These are phyloP conservation scores for Cladosporium sp. DNA, from an alignment of 2,329 filamentous ascomycete species.

Conservation along the genomic window DNA sequence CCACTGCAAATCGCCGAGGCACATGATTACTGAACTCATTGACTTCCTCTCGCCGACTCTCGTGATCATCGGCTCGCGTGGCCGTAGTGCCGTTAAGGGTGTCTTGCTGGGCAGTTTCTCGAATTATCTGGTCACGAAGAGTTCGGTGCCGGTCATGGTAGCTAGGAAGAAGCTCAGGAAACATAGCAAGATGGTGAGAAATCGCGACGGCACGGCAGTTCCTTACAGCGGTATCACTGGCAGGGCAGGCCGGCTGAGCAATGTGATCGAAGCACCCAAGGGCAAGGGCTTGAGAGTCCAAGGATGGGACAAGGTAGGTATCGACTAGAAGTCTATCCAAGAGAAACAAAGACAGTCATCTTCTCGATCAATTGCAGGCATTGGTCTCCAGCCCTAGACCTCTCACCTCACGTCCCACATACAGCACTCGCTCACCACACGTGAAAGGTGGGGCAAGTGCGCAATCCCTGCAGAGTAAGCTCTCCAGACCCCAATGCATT, in stretches of 20 bases:
- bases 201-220: constrained; percentile 27
- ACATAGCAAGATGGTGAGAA: constrained; percentile 52
- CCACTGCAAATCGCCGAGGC: constrained; percentile 95
- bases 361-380: not conserved
- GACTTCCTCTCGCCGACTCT: constrained; percentile 86
- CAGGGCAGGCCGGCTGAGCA: constrained; percentile 25
- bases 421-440: not conserved
- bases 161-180: constrained; percentile 84
- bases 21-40: constrained; percentile 94
- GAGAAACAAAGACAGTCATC: not conserved
- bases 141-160: constrained; percentile 95
- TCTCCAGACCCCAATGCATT: not conserved
- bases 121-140: constrained; percentile 95
- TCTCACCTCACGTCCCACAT: not conserved
- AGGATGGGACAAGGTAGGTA: constrained; percentile 31
- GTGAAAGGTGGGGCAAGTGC: not conserved
- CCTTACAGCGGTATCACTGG: constrained; percentile 27
- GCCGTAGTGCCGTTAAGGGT: constrained; percentile 85
- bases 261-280: constrained; percentile 30
- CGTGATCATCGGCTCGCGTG: constrained; percentile 86
- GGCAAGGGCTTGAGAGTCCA: constrained; percentile 26
- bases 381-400: not conserved
- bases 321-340: constrained; percentile 20
- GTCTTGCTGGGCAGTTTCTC: constrained; percentile 94
- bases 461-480: not conserved